phyloP scores from a whole-genome alignment of 768 basidiomycete species.

The Tremella fuciformis region DNA sequence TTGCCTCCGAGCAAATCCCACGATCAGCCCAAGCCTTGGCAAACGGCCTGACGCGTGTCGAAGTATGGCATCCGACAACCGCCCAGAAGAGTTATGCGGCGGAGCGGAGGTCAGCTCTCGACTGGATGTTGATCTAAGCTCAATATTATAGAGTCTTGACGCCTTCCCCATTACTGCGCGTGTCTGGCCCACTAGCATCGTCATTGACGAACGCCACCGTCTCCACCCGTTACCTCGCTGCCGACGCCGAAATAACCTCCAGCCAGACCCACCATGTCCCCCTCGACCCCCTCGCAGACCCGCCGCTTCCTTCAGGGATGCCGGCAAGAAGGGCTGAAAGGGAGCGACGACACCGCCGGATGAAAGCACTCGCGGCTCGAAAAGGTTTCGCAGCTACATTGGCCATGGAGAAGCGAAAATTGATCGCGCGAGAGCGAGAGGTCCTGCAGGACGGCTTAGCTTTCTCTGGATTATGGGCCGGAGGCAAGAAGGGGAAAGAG shows the following conservation, averaged over 20 bases:
- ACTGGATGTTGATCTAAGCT: conserved; percentile 1
- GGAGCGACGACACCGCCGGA: background rate
- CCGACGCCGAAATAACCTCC: conserved; percentile 59
- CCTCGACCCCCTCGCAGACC: background rate
- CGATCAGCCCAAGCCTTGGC: background rate
- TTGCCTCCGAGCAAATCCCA: background rate
- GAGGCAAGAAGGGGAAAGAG: conserved; percentile 32
- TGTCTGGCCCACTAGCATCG: conserved; percentile 65
- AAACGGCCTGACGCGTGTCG: conserved; percentile 12
- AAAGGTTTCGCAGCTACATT: conserved; percentile 32
- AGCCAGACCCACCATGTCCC: conserved; percentile 51
- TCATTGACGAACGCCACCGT: conserved; percentile 25
- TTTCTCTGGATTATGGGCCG: conserved; percentile 44
- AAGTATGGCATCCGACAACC: conserved; percentile 75
- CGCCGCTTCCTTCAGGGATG: background rate
- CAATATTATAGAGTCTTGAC: conserved; percentile 64
- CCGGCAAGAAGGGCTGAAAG: background rate
- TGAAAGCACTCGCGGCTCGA: conserved; percentile 21
- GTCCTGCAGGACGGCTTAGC: conserved; percentile 36
- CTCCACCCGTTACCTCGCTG: conserved; percentile 66
- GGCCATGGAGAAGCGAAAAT: conserved; percentile 15
- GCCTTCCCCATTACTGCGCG: conserved; percentile 88
- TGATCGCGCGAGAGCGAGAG: conserved; percentile 26
- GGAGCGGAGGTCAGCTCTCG: conserved; percentile 65
- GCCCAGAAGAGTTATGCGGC: conserved; percentile 95